These are phyloP conservation scores for Suillus luteus DNA, from an alignment of 768 basidiomycete genomes.

Conservation along the genomic window DNA sequence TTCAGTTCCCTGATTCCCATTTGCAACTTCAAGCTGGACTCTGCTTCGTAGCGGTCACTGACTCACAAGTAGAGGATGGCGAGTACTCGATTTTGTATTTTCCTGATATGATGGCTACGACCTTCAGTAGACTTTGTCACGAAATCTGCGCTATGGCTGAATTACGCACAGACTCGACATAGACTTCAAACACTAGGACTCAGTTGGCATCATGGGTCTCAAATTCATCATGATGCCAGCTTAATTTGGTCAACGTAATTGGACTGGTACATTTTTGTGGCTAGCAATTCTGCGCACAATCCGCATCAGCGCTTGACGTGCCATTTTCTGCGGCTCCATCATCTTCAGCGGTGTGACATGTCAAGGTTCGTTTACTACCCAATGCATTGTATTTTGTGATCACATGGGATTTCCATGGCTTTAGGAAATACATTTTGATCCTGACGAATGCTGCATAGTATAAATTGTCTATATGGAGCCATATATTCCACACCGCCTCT, in stretches of 20 bases:
- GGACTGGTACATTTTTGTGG: background rate
- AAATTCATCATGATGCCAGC: no score
- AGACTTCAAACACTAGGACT: no score
- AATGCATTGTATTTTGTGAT: background rate
- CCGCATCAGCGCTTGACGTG: background rate
- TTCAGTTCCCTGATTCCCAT: background rate
- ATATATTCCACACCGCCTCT: background rate
- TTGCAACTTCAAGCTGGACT: background rate
- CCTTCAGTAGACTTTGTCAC: background rate
- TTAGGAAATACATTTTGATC: background rate
- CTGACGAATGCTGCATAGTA: background rate
- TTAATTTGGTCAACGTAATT: background rate
- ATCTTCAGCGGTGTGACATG: background rate
- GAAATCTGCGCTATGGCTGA: background rate
- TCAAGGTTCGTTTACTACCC: background rate
- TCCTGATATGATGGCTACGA: background rate
- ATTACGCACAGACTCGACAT: background rate
- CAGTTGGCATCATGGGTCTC: no score
- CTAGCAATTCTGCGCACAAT: background rate
- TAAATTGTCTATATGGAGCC: background rate
- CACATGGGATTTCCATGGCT: background rate
- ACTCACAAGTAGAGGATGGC: background rate
- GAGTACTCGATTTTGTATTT: background rate
- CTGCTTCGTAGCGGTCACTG: background rate
- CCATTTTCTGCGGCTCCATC: background rate